These are phyloP conservation scores for Vigna reflexopilosa DNA, from an alignment of 306 rosid genomes.

Conservation along the genomic window DNA sequence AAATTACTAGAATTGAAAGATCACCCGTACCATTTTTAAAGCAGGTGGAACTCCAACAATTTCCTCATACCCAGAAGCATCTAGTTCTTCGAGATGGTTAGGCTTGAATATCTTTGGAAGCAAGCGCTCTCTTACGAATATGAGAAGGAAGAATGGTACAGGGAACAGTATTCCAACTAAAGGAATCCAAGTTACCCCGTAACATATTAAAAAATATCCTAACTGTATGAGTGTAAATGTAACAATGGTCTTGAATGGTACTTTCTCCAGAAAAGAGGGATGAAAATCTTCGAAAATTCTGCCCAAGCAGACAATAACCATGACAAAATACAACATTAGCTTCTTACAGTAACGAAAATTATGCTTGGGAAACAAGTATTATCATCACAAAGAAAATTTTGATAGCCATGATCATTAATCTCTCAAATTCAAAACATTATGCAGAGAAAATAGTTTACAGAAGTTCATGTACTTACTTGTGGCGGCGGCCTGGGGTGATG, in stretches of 20 bases:
- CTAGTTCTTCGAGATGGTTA: constrained; percentile 74
- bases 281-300: constrained; percentile 84
- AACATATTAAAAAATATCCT: constrained; percentile 71
- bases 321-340: constrained; percentile 11
- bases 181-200: constrained; percentile 87
- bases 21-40: constrained; percentile 38
- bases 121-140: constrained; percentile 69
- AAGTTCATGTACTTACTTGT: constrained; percentile 62
- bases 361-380: background rate
- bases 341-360: constrained; percentile 4
- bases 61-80: constrained; percentile 94
- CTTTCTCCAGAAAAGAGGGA: constrained; percentile 86
- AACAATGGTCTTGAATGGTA: constrained; percentile 82
- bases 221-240: constrained; percentile 73
- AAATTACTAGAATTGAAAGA: background rate
- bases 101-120: constrained; percentile 74
- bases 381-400: background rate
- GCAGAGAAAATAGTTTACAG: background rate
- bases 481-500: constrained; percentile 72
- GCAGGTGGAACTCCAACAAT: constrained; percentile 55
- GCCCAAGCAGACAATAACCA: constrained; percentile 39
- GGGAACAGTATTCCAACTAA: constrained; percentile 91
- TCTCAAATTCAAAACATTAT: constrained; percentile 7
- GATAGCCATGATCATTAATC: background rate
- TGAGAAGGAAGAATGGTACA: constrained; percentile 84